A percentile compares a stretch with the other conserved stretches of the same genome.
These are phyloP conservation scores for Trametes cubensis DNA, from an alignment of 768 basidiomycete species.

Conservation along the genomic window DNA sequence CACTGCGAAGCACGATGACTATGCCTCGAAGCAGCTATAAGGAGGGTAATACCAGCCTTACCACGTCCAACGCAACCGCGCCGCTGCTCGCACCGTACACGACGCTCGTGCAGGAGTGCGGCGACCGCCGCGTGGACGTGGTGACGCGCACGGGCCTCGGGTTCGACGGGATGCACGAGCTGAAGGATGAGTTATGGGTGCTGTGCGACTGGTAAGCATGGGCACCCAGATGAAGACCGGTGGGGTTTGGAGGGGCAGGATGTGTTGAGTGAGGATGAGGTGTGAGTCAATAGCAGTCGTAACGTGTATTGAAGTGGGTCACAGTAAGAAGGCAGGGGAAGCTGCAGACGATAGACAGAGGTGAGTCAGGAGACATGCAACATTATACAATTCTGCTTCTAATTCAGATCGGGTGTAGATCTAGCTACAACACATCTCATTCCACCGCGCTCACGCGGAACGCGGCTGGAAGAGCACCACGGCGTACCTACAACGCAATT, in stretches of 20 bases:
- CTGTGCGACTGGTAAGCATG: slow-evolving; percentile 52
- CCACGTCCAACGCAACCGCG: slow-evolving; percentile 44
- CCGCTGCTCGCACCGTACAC: slow-evolving; percentile 55
- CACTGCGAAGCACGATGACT: too few species aligned
- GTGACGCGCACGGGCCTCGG: slow-evolving; percentile 45
- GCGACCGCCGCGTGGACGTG: slow-evolving; percentile 42
- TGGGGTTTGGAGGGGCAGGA: slow-evolving; percentile 29
- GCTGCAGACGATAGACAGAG: too few species aligned
- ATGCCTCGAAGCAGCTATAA: too few species aligned
- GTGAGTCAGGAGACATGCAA: not conserved
- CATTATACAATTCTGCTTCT: not conserved
- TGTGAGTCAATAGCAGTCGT: slow-evolving; percentile 5
- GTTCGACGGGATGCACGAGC: slow-evolving; percentile 57
- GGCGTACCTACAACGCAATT: slow-evolving; percentile 25
- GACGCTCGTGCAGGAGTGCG: slow-evolving; percentile 47
- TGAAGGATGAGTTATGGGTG: slow-evolving; percentile 61
- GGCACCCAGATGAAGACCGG: slow-evolving; percentile 35
- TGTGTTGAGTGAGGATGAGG: slow-evolving; percentile 33
- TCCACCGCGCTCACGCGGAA: not conserved
- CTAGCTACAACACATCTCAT: not conserved
- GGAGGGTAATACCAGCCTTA: slow-evolving; percentile 36
- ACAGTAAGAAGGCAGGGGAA: too few species aligned
- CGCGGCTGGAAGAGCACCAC: slow-evolving; percentile 32
- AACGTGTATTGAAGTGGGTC: too few species aligned
- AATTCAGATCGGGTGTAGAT: not conserved